Percentiles rank a stretch among this genome's conserved stretches.
These are phyloP conservation scores for Colletotrichum sp. DNA, from an alignment of 2,329 filamentous ascomycete genomes.

Conservation along the genomic window DNA sequence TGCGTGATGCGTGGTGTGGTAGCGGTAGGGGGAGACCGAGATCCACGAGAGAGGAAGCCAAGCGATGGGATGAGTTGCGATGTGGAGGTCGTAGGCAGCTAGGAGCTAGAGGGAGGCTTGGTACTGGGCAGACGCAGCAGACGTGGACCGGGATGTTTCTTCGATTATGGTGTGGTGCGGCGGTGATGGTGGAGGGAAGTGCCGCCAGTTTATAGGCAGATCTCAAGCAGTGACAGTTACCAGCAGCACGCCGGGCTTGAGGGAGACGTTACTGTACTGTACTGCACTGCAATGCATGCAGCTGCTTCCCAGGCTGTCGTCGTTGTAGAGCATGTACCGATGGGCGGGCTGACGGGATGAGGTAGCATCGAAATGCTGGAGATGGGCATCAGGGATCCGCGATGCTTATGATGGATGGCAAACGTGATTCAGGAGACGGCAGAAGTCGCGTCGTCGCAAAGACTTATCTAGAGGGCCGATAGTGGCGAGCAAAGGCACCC, in stretches of 20 bases:
- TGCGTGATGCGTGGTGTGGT: not conserved
- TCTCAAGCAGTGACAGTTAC: not conserved
- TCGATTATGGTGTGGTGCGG: conserved; percentile 5
- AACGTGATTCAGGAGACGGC: not conserved
- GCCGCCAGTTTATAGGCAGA: conserved; percentile 4
- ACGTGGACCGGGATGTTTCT: conserved; percentile 12
- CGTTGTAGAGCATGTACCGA: not conserved
- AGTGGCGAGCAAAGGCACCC: not conserved
- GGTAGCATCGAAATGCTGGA: not conserved
- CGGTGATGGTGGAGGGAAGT: conserved; percentile 4
- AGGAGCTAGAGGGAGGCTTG: not conserved
- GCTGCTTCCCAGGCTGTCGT: conserved; percentile 2
- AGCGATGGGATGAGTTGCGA: conserved; percentile 2
- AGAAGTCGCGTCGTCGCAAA: not conserved
- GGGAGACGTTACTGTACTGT: conserved; percentile 2
- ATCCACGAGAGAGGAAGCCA: conserved; percentile 10
- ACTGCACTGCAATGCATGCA: conserved; percentile 6
- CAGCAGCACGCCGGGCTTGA: not conserved
- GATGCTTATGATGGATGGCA: not conserved
- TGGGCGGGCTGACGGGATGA: not conserved
- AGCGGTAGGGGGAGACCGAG: not conserved
- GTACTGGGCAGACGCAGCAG: conserved; percentile 3
- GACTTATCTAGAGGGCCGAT: not conserved
- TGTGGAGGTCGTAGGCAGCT: not conserved
- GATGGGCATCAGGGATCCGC: not conserved